Conservation (phyloP, 176 grass and related monocot genomes). For the Phoenix dactylifera region DNA sequence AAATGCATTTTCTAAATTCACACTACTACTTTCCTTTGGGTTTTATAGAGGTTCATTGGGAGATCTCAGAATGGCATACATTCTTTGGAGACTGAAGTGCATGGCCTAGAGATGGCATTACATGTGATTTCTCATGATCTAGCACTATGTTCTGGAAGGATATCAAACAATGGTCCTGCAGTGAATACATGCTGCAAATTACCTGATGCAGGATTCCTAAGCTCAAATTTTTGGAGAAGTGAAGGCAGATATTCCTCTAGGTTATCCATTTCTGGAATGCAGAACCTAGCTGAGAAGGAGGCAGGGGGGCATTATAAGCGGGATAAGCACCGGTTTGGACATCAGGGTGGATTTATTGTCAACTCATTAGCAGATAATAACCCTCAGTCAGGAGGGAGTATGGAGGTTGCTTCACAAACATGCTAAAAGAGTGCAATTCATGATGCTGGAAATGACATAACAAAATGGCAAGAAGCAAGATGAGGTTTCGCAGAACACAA, state of each 20-base stretch:
- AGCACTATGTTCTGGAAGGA: conserved; percentile 49
- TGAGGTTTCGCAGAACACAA: conserved; percentile 32
- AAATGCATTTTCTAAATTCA: no score
- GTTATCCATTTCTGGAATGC: conserved; percentile 34
- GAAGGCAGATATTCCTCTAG: conserved; percentile 57
- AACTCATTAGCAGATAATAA: conserved; percentile 68
- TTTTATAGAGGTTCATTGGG: conserved; percentile 76
- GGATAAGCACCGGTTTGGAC: conserved; percentile 59
- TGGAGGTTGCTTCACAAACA: background rate
- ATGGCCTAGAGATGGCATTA: conserved; percentile 73
- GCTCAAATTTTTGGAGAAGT: conserved; percentile 79
- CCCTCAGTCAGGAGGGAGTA: conserved; percentile 26
- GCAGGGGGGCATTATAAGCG: conserved; percentile 36
- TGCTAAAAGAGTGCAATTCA: conserved; percentile 9
- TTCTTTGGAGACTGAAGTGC: conserved; percentile 75
- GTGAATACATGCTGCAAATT: conserved; percentile 68
- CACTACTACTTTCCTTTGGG: no score
- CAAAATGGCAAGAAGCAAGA: conserved; percentile 40
- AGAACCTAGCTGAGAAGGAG: conserved; percentile 32
- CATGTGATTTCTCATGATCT: conserved; percentile 73
- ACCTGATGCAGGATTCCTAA: conserved; percentile 47
- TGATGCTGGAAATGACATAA: conserved; percentile 1
- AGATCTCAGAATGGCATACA: conserved; percentile 83
- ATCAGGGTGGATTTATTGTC: conserved; percentile 44
- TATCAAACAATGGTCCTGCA: conserved; percentile 50